Evolutionary conservation across 163 green algal species (phyloP).

Genomic region (Prototheca cutis): DNA sequence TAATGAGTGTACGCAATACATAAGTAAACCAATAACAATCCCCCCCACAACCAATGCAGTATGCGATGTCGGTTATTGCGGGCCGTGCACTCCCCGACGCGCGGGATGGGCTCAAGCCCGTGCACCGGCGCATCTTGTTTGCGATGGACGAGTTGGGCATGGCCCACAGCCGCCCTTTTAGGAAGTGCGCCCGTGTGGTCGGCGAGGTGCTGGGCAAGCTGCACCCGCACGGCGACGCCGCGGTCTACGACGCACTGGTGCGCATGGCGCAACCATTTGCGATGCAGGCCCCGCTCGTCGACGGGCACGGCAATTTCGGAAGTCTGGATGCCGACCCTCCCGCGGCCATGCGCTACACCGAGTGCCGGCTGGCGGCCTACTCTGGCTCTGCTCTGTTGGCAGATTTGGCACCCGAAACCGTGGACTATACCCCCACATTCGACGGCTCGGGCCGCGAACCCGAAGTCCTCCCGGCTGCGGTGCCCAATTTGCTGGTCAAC

Average conservation of each 20-base stretch:
- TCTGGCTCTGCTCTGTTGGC: slow-evolving; percentile 58
- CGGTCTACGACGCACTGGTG: slow-evolving; percentile 95
- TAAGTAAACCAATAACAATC: too few relatives aligned
- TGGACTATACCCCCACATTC: slow-evolving; percentile 85
- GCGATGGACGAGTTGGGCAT: slow-evolving; percentile 96
- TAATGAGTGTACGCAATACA: too few relatives aligned
- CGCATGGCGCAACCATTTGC: slow-evolving; percentile 81
- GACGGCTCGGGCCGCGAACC: slow-evolving; percentile 71
- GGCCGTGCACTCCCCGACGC: slow-evolving; percentile 86
- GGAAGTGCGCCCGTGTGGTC: slow-evolving; percentile 94
- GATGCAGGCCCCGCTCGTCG: slow-evolving; percentile 65
- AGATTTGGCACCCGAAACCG: slow-evolving; percentile 72
- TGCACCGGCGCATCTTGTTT: slow-evolving; percentile 94
- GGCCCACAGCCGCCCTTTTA: slow-evolving; percentile 53
- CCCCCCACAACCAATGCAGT: slow-evolving; percentile 52
- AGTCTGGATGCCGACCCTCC: slow-evolving; percentile 84
- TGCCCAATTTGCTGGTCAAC: slow-evolving; percentile 92
- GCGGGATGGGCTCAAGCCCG: slow-evolving; percentile 90
- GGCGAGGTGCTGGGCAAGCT: slow-evolving; percentile 98
- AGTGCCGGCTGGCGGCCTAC: slow-evolving; percentile 67
- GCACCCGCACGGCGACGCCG: slow-evolving; percentile 91
- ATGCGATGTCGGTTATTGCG: slow-evolving; percentile 98
- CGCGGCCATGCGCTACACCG: slow-evolving; percentile 84
- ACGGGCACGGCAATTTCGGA: slow-evolving; percentile 98
- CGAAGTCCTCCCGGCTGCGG: slow-evolving; percentile 71